Percentiles rank a stretch among this genome's conserved stretches.
Conservation (phyloP, 208 protist species). For the Trypanosoma theileri region DNA sequence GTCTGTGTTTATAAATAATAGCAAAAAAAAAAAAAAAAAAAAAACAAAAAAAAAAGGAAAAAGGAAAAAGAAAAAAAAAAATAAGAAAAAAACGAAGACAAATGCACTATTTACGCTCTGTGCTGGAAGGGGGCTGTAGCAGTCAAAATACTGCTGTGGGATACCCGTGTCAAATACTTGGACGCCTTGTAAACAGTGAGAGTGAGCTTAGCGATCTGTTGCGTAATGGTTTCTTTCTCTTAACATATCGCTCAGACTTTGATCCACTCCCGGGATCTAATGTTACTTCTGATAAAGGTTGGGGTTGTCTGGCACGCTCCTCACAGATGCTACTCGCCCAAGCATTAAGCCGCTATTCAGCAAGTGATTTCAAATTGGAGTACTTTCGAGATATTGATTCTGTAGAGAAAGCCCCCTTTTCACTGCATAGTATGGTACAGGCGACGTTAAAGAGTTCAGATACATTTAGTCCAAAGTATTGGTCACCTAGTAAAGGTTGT, state of each 20-base stretch:
- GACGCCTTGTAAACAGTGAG: constrained; percentile 15
- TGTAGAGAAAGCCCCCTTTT: constrained; percentile 48
- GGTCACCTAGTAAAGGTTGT: constrained; percentile 73
- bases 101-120: constrained; percentile 12
- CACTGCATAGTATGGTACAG: constrained; percentile 65
- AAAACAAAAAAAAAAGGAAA: constrained; percentile 3
- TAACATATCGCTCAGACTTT: constrained; percentile 78
- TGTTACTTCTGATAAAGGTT: constrained; percentile 63
- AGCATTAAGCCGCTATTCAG: constrained; percentile 42
- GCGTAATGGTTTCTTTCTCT: constrained; percentile 43
- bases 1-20: neutral
- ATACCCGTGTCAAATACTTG: constrained; percentile 25
- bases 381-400: constrained; percentile 51
- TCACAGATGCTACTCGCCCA: constrained; percentile 87
- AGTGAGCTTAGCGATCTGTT: constrained; percentile 49
- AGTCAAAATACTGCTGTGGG: neutral
- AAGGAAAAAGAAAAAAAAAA: neutral
- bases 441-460: constrained; percentile 27
- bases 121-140: neutral
- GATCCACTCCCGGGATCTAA: constrained; percentile 34
- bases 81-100: neutral
- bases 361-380: constrained; percentile 33
- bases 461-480: constrained; percentile 66
- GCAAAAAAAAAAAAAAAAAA: neutral
- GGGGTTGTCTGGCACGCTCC: constrained; percentile 78